These are phyloP conservation scores for Oxyria digyna DNA, from an alignment of 148 eudicot species.

Conservation along the genomic window DNA sequence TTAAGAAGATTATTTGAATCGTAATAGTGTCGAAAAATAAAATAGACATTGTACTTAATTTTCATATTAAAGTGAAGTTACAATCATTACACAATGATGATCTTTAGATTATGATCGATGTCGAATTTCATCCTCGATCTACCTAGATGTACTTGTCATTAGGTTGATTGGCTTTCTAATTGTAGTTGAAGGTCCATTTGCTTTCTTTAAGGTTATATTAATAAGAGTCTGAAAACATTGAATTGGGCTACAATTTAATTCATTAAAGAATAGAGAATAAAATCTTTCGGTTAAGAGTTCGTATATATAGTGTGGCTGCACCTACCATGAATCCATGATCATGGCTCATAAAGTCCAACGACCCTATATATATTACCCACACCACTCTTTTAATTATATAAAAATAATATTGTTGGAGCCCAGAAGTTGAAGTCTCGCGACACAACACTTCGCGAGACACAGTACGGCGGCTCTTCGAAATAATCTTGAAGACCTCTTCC, in stretches of 20 bases:
- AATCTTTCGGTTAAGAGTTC: not conserved
- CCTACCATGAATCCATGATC: not conserved
- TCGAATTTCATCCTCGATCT: not conserved
- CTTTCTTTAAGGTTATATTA: not conserved
- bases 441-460: no score
- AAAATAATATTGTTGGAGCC: no score
- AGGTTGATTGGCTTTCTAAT: not conserved
- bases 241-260: constrained; percentile 1
- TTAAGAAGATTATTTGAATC: no score
- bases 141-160: not conserved
- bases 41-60: no score
- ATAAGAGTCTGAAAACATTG: not conserved
- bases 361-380: constrained; percentile 1
- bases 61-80: no score
- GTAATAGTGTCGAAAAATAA: no score
- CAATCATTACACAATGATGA: not conserved
- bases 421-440: no score
- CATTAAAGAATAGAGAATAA: not conserved
- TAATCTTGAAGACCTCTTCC: no score
- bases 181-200: not conserved
- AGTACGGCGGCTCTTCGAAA: no score
- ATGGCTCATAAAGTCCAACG: not conserved
- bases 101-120: not conserved
- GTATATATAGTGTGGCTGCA: constrained; percentile 2
- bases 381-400: not conserved